Base-by-base conservation (phyloP, 2,329 filamentous ascomycete genomes). In the Alternaria alternata region DNA sequence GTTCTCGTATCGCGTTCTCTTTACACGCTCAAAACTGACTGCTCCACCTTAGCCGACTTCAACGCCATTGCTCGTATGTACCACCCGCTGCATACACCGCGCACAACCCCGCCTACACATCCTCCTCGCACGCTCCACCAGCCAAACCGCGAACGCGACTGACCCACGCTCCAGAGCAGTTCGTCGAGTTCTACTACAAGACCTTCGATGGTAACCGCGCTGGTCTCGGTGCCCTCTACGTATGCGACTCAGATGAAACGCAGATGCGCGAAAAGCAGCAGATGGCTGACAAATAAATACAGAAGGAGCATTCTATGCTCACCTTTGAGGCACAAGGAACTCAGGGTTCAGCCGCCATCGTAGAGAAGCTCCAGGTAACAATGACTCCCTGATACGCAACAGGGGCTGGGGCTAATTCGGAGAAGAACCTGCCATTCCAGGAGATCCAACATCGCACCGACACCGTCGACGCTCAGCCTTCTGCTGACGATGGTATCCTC, bases 161-260 rank as follows among this genome's bases (percentile, higher is more conserved):
- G 59, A 75, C 63, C 38, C 20, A 44, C 48, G 36, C 43, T 24
- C 61, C 74, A 97, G 94, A 90, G 79, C 87, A 96, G 82, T 97
- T 98, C 81, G 90, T 94, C 69, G 78, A 89, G 62, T 94, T 90
- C 85, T 98, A 97, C 88, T 97, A 97, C 87, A 85, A 90, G 75
- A 89, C 89, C 61, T 97, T 97, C 81, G 93, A 97, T 79, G 65
- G 76, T 63, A 85, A 94, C 81, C 90, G 93, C 74, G 81, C 81
- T 57, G 72, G 78, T 52, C 86, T 97, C 43, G 81, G 80, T 14
- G 75, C 81, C 63, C 92, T 97, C 83, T 98, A 97, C 85, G 94
- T 97, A 87, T 77, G 91, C 62, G 57, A 73, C 56, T 46, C 51
- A 14, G 32, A 14, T 36, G 26, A 51, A 16, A 24, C 4, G 7